Evolutionary conservation across 805 yeast species (phyloP), one percentile per base, ranked within the genome.

Genomic region (Candida silvatica): DNA sequence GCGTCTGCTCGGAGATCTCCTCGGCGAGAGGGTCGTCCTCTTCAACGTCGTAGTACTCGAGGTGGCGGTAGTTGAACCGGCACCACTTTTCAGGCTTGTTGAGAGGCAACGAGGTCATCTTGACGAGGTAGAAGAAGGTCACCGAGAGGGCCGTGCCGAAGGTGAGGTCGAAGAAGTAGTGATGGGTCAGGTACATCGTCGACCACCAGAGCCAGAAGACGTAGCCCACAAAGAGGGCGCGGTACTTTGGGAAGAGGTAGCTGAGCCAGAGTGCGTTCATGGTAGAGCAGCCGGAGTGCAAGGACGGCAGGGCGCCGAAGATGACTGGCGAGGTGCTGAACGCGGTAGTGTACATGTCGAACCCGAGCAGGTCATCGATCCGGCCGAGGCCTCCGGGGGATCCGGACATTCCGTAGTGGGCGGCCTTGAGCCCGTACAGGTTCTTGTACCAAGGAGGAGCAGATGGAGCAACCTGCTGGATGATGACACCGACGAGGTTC

Each of bases 201-300:
- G 92, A 72, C 97, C 97, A 88, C 97, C 97, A 88, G 46, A 88
- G 69, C 94, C 94, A 85, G 45, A 77, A 63, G n/a, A 85, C 90
- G 56, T 88, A 90, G 17, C 65, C 60, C 52, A 79, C 66, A 64
- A 85, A 81, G 5, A 78, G 42, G 4, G 80, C 71, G 1, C 74
- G 67, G 39, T 64, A 66, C 29, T 60, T 65, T 12, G 97, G 97
- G 56, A 87, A 87, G 36, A 86, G 62, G 64, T 85, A 84, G 29
- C 79, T 66, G 49, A 88, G 64, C 58, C 88, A 88, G 40, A 87
- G 64, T 3, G 86, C 94, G 55, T 85, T 94, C 85, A 87, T 82
- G 4, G 87, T 81, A 5, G 96, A 87, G 54, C 86, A 81, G 17
- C 90, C 97, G 8, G 94, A 80, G 52, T 88, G 97, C 51, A 90